phyloP scores from a whole-genome alignment of 495 filamentous ascomycete species.

The Oidiodendron maius region DNA sequence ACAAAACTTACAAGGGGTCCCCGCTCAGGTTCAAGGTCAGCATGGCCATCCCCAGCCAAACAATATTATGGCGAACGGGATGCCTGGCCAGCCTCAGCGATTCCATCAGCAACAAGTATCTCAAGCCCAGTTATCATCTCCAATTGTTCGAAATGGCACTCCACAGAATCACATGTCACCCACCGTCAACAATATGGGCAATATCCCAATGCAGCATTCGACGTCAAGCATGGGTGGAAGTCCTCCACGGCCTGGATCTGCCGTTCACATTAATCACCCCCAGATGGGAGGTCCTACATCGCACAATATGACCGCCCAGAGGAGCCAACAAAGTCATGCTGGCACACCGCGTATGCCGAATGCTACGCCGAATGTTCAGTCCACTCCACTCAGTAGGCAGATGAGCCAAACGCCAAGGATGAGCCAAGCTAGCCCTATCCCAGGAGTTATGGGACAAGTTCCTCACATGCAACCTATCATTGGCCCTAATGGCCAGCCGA shows the following conservation, averaged over 20 bases:
- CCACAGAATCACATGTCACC: slow-evolving; percentile 76
- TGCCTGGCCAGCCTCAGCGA: slow-evolving; percentile 46
- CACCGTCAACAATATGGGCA: slow-evolving; percentile 53
- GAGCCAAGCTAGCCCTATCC: slow-evolving; percentile 62
- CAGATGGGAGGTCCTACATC: slow-evolving; percentile 56
- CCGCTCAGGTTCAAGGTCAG: slow-evolving; percentile 20
- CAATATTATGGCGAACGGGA: slow-evolving; percentile 37
- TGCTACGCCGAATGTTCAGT: slow-evolving; percentile 74
- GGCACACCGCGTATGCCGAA: slow-evolving; percentile 79
- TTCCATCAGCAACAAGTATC: slow-evolving; percentile 53
- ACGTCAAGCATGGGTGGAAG: slow-evolving; percentile 74
- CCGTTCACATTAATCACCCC: slow-evolving; percentile 61
- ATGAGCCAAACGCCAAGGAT: slow-evolving; percentile 67
- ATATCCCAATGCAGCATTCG: slow-evolving; percentile 73
- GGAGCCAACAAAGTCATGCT: slow-evolving; percentile 75
- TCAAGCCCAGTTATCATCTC: slow-evolving; percentile 70
- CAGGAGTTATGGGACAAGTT: slow-evolving; percentile 50
- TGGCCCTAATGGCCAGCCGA: slow-evolving; percentile 27
- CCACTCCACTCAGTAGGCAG: slow-evolving; percentile 63
- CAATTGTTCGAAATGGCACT: slow-evolving; percentile 71
- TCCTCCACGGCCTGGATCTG: slow-evolving; percentile 71
- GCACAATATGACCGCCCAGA: slow-evolving; percentile 66
- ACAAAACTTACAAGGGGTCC: slow-evolving; percentile 14
- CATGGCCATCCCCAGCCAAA: slow-evolving; percentile 35
- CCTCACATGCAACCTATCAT: slow-evolving; percentile 46